A percentile compares a stretch with the other conserved stretches of the same genome.
Evolutionary conservation across 495 filamentous ascomycete genomes (phyloP).

Genomic region (Amniculicola lignicola): DNA sequence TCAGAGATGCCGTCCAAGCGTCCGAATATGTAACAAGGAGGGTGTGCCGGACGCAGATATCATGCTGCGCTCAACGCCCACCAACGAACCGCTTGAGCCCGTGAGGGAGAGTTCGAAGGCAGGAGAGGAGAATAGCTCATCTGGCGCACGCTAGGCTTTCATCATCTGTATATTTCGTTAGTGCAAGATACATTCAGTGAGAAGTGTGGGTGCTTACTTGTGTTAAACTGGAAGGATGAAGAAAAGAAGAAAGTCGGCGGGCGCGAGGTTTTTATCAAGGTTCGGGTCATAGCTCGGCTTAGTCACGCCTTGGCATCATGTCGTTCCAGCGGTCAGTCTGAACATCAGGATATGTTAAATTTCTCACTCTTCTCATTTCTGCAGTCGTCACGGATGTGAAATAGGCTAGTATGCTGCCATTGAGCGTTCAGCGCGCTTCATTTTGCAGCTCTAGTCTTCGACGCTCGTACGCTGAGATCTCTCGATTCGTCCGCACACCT

Average conservation of each 20-base stretch:
- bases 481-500: conserved; percentile 39
- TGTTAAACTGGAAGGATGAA: conserved; percentile 98
- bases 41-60: conserved; percentile 99
- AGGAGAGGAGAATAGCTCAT: conserved; percentile 66
- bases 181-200: neutral
- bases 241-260: conserved; percentile 52
- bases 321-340: neutral
- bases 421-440: neutral
- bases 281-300: conserved; percentile 7
- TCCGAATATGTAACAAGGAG: conserved; percentile 93
- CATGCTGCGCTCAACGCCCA: conserved; percentile 67
- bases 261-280: conserved; percentile 12
- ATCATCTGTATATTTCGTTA: conserved; percentile 69
- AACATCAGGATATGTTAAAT: neutral
- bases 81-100: conserved; percentile 87
- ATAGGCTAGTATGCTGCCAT: too few species aligned
- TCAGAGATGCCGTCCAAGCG: conserved; percentile 99
- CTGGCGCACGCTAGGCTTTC: conserved; percentile 97
- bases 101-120: conserved; percentile 73
- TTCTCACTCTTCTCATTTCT: neutral
- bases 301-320: conserved; percentile 16
- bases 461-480: conserved; percentile 46
- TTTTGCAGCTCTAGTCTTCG: conserved; percentile 20
- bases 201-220: conserved; percentile 59
- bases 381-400: neutral